Conservation (phyloP, 768 basidiomycete genomes). For the Termitomyces sp. region DNA sequence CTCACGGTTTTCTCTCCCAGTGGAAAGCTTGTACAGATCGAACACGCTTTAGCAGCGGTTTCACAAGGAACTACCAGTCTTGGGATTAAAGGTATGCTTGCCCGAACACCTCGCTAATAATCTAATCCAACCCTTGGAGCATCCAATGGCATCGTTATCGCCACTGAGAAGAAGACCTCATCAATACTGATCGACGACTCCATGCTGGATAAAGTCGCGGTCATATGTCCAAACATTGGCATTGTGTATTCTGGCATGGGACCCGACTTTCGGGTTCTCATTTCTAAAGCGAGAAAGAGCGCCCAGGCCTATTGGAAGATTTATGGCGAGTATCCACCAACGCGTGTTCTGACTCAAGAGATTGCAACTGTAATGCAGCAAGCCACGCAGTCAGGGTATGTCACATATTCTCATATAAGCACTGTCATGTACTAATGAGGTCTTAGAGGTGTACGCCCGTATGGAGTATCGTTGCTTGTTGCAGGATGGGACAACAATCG, state of each 20-base stretch:
- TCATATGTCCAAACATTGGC: conserved; percentile 98
- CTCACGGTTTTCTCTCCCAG: conserved; percentile 99
- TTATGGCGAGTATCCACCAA: conserved; percentile 97
- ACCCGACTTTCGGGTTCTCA: conserved; percentile 93
- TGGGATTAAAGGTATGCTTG: conserved; percentile 88
- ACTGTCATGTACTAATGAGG: conserved; percentile 23
- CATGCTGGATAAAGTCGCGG: conserved; percentile 94
- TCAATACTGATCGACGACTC: conserved; percentile 98
- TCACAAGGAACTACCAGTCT: conserved; percentile 94
- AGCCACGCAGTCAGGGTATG: conserved; percentile 96
- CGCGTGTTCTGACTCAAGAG: conserved; percentile 93
- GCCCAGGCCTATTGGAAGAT: conserved; percentile 99
- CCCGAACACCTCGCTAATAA: conserved; percentile 8
- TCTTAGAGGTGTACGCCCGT: conserved; percentile 93
- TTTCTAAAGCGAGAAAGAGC: conserved; percentile 92
- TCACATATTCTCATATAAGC: conserved; percentile 12
- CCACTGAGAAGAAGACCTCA: conserved; percentile 98
- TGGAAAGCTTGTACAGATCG: conserved; percentile 98
- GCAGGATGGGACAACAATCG: conserved; percentile 94
- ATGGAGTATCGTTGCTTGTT: conserved; percentile 93
- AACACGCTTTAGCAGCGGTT: conserved; percentile 97
- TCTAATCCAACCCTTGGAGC: conserved; percentile 40
- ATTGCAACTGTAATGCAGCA: conserved; percentile 98
- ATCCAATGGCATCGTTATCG: conserved; percentile 98
- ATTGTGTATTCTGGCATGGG: conserved; percentile 99